Evolutionary conservation across 2,329 filamentous ascomycete genomes (phyloP), one percentile per base, ranked within the genome.

Genomic region (Colletotrichum eremochloae): DNA sequence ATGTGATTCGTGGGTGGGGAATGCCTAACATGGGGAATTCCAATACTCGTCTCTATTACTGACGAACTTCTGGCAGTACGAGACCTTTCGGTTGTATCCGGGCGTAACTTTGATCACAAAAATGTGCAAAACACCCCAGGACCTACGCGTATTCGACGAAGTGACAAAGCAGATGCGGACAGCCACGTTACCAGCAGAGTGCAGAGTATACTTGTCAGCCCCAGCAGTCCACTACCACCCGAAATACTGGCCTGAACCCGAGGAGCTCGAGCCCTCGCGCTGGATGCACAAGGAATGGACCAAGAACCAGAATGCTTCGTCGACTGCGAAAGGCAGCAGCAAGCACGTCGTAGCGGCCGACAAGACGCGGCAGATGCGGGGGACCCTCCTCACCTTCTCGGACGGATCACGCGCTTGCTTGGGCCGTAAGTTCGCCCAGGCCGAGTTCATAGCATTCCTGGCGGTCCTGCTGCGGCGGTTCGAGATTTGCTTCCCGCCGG

Each of bases 351-450:
- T 56, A 14, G 52, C 52, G 31, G 52, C 52, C 52, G 52, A 56
- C 52, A 56, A 56, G 52, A 56, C 52, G 52, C 52, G 52, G 24
- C 52, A 56, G 52, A 56, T 56, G 52, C 52, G 52, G 29, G 52
- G 52, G 31, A 56, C 52, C 29, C 52, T 56, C 29, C 52, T 56
- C 52, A 56, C 52, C 52, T 56, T 56, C 52, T 56, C 52, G 52
- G 52, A 56, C 52, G 52, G 52, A 14, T 56, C 52, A 9, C 52
- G 52, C 52, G 52, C 52, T 8, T 56, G 52, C 52, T 14, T 56
- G 52, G 52, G 52, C 52, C 52, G 52, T 14, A 56, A 56, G 52
- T 56, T 56, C 52, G 52, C 52, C 24, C 52, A 56, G 52, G 52
- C 52, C 52, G 52, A 56, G 52, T 56, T 56, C 24, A 18, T 56